A percentile compares a stretch with the other conserved stretches of the same genome.
These are phyloP conservation scores for Didymella pinodella DNA, from an alignment of 2,329 filamentous ascomycete genomes.

Conservation along the genomic window DNA sequence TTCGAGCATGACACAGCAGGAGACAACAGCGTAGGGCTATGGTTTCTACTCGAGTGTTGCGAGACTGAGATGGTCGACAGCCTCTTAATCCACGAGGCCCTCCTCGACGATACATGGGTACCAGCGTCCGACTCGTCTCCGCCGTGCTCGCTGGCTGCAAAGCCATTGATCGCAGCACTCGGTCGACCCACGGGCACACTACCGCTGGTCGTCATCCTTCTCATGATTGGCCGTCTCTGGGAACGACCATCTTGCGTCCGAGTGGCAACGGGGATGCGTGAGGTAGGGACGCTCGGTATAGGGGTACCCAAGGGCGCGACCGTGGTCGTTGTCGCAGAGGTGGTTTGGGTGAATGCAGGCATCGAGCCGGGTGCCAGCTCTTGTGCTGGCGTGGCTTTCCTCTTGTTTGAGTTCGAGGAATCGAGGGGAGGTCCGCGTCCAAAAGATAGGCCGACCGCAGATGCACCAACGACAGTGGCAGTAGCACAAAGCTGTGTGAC, in stretches of 20 bases:
- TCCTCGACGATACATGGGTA: conserved; percentile 43
- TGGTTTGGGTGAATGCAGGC: conserved; percentile 40
- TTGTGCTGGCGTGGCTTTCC: conserved; percentile 49
- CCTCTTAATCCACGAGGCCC: conserved; percentile 74
- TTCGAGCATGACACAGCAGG: conserved; percentile 72
- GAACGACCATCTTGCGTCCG: conserved; percentile 42
- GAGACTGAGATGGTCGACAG: conserved; percentile 72
- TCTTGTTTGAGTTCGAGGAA: conserved; percentile 42
- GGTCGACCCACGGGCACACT: conserved; percentile 34
- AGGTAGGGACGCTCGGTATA: conserved; percentile 34
- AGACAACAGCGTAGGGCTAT: conserved; percentile 71
- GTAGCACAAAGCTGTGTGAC: conserved; percentile 67
- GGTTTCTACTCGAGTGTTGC: conserved; percentile 69
- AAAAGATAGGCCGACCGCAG: conserved; percentile 65
- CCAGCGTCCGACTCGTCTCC: conserved; percentile 38
- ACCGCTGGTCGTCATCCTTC: conserved; percentile 47
- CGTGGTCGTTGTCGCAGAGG: conserved; percentile 34
- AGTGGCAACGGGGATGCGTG: conserved; percentile 38
- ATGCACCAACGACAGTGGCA: conserved; percentile 67
- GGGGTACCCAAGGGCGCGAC: conserved; percentile 36
- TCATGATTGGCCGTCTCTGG: conserved; percentile 39
- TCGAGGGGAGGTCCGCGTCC: conserved; percentile 59
- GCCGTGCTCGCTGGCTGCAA: conserved; percentile 29
- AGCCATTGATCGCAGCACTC: conserved; percentile 30
- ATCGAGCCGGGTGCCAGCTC: conserved; percentile 39